A percentile compares a stretch with the other conserved stretches of the same genome.
phyloP scores from a whole-genome alignment of 164 flowering plant genomes.

The Macadamia tetraphylla region DNA sequence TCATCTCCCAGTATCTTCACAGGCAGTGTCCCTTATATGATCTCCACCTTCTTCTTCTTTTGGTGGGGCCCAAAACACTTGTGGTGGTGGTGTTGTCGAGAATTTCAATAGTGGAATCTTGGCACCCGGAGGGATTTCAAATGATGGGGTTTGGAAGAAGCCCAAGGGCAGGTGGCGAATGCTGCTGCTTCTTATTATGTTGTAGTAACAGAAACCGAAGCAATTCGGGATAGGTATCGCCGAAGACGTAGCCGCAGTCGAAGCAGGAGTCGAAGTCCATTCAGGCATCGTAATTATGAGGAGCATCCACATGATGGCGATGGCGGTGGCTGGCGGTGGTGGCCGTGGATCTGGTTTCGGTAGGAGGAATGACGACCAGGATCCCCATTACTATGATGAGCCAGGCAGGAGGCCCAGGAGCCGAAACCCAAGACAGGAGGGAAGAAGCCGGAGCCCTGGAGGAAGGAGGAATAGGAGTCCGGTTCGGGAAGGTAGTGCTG shows the following conservation, averaged over 20 bases:
- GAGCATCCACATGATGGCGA: conserved; percentile 45
- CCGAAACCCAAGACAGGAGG: conserved; percentile 56
- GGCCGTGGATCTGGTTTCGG: conserved; percentile 17
- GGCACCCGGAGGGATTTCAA: no score
- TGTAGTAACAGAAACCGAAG: no score
- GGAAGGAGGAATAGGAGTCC: conserved; percentile 67
- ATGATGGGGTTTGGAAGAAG: no score
- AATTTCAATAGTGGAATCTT: no score
- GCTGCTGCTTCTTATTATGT: no score
- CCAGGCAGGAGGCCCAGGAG: conserved; percentile 53
- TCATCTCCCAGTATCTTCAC: no score
- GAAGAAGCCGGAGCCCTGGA: conserved; percentile 63
- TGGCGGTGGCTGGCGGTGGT: conserved; percentile 16
- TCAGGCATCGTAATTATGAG: conserved; percentile 59
- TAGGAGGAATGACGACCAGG: conserved; percentile 52
- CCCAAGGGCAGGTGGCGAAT: no score
- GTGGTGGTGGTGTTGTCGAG: no score
- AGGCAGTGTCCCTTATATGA: no score
- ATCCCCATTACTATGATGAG: conserved; percentile 32
- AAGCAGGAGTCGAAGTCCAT: conserved; percentile 65
- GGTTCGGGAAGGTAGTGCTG: conserved; percentile 81
- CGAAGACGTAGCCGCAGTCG: conserved; percentile 50
- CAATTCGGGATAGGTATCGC: conserved; percentile 44
- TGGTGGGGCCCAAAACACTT: no score
- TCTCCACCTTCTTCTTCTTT: no score